Base-by-base conservation (phyloP, 2,329 filamentous ascomycete species). In the Uncinocarpus reesii region DNA sequence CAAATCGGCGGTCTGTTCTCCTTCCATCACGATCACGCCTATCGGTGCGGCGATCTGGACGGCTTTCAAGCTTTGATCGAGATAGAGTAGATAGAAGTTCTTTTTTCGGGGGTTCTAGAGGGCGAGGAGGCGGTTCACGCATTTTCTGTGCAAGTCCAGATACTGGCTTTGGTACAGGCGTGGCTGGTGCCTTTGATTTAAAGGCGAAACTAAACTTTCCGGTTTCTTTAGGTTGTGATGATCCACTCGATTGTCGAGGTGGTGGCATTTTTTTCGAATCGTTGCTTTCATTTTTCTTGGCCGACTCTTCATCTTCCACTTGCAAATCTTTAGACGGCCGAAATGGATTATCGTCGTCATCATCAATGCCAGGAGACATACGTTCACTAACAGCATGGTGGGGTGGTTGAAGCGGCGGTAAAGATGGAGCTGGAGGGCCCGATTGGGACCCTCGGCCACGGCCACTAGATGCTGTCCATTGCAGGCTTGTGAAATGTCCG, bases 161-260 rank as follows among this genome's bases (percentile, higher is more conserved):
- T 35, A 76, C 73, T 23, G 71, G 66, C 53, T 74, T 75, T 40
- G 70, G 68, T 49, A 73, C 71, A 52, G 75, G 70, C 21, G 71
- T 68, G 16, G 81, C 73, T 2, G 75, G 72, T 18, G 80, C 78
- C 61, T 84, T 90, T 49, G 81, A 77, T 63, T 95, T 95, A 65
- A 96, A 87, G 1, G 88, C 87, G 64, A 96, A 96, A 63, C 87
- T 93, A 60, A 95, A 93, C 66, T 90, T 92, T 37, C 80, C 79
- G 2, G 71, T 70, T 50, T 72, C 70, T 60, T 72, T 63, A 51
- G 66, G 60, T 51, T 76, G 71, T n/a, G 77, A 71, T 4, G 77
- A 74, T 1, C 73, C 70, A 16, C 76, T 71, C 1, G 75, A 67
- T 32, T 77, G 70, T 49, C 77, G 76, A 49, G 66, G 71, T 8